A percentile compares a stretch with the other conserved stretches of the same genome.
Conservation (phyloP, 106 monocot genomes). For the Narthecium ossifragum region DNA sequence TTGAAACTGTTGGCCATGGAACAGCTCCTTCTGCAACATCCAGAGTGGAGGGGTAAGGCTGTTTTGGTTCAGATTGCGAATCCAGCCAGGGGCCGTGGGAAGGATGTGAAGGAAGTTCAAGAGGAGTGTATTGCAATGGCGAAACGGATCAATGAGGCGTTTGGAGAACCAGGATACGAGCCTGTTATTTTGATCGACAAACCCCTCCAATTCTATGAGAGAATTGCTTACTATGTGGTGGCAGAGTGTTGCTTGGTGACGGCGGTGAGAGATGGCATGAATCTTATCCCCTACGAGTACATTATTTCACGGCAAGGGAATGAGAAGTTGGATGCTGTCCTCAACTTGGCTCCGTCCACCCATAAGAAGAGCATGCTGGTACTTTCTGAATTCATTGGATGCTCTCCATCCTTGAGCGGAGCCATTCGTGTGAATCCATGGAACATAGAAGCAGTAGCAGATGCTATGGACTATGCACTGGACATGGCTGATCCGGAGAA, state of each 20-base stretch:
- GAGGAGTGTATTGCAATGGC: constrained; percentile 27
- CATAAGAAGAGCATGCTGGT: constrained; percentile 51
- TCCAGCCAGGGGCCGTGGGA: constrained; percentile 32
- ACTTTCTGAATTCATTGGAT: constrained; percentile 44
- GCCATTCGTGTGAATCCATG: constrained; percentile 52
- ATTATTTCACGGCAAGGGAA: constrained; percentile 46
- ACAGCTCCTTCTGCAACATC: no score
- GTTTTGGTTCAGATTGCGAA: no score
- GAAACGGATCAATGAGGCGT: constrained; percentile 33
- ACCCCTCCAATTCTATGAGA: constrained; percentile 40
- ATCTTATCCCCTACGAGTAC: constrained; percentile 54
- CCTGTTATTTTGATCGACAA: constrained; percentile 38
- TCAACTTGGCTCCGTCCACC: neutral
- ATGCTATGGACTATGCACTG: constrained; percentile 36
- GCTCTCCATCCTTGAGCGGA: no score
- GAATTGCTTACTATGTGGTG: constrained; percentile 42
- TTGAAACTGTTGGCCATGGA: no score
- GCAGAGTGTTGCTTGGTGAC: no score
- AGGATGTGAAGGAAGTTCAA: constrained; percentile 44
- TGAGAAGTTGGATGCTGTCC: constrained; percentile 21
- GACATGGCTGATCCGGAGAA: constrained; percentile 36
- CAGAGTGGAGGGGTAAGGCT: no score
- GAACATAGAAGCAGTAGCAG: constrained; percentile 48
- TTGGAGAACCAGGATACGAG: constrained; percentile 26
- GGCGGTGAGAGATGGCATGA: no score